These are phyloP conservation scores for Geranium incanum DNA, from an alignment of 441 rosid species.

Conservation along the genomic window DNA sequence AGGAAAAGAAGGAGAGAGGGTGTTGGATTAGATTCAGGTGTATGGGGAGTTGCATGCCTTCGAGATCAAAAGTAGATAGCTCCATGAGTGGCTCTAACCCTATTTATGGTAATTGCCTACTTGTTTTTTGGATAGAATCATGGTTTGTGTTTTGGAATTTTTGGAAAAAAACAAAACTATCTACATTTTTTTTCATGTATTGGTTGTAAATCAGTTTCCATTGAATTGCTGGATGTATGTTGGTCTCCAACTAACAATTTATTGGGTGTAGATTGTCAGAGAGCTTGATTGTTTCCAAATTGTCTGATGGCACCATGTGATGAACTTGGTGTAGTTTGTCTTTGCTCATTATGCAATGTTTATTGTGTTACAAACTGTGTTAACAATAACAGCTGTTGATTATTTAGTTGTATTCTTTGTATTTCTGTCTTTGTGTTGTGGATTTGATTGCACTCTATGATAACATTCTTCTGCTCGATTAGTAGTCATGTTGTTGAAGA, in stretches of 20 bases:
- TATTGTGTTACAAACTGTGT: conserved; percentile 1
- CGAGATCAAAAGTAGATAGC: conserved; percentile 90
- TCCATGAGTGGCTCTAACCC: conserved; percentile 60
- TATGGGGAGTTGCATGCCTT: conserved; percentile 67
- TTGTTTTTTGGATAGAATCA: conserved; percentile 8
- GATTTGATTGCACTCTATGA: not conserved
- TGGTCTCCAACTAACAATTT: not conserved
- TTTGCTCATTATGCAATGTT: not conserved
- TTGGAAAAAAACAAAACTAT: not conserved
- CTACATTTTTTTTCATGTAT: not conserved
- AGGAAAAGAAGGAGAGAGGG: conserved; percentile 42
- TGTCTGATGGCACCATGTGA: not conserved
- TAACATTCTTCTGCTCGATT: not conserved
- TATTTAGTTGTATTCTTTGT: not conserved
- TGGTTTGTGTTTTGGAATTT: conserved; percentile 9
- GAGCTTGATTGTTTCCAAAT: not conserved
- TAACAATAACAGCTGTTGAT: not conserved
- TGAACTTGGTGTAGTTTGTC: not conserved
- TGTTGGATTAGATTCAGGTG: conserved; percentile 63
- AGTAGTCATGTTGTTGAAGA: not conserved
- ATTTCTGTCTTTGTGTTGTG: conserved; percentile 1
- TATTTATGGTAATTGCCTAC: conserved; percentile 40
- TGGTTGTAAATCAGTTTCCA: not conserved
- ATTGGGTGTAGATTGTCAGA: not conserved
- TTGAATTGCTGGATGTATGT: not conserved